These are phyloP conservation scores for Austropuccinia psidii DNA, from an alignment of 1,284 basidiomycete genomes.

Conservation along the genomic window DNA sequence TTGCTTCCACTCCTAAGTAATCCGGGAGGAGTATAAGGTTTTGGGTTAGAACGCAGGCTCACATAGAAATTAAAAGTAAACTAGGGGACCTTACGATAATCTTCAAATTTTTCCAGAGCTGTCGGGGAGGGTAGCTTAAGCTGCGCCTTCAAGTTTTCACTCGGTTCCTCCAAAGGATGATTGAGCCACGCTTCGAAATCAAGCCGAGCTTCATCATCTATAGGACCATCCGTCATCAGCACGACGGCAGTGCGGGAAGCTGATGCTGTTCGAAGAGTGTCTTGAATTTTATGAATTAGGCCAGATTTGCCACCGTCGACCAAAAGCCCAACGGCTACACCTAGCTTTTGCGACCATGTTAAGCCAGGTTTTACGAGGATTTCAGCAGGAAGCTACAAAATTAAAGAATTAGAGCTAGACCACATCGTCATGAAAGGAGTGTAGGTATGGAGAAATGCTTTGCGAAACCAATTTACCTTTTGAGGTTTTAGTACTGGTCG, in stretches of 20 bases:
- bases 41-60: background rate
- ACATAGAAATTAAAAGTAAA: background rate
- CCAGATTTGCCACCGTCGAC: constrained; percentile 59
- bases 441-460: background rate
- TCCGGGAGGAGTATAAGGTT: background rate
- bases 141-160: constrained; percentile 42
- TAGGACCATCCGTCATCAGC: constrained; percentile 59
- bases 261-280: constrained; percentile 51
- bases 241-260: constrained; percentile 58
- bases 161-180: constrained; percentile 47
- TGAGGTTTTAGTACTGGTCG: background rate
- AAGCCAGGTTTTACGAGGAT: constrained; percentile 77
- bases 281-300: constrained; percentile 68
- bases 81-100: constrained; percentile 59
- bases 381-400: constrained; percentile 52
- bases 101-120: constrained; percentile 62
- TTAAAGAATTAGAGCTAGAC: background rate
- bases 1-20: constrained; percentile 53
- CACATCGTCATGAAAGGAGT: background rate
- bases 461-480: background rate
- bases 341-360: constrained; percentile 80
- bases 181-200: constrained; percentile 54
- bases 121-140: constrained; percentile 58
- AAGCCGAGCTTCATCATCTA: constrained; percentile 44
- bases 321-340: constrained; percentile 68